Conservation (phyloP, 2,329 filamentous ascomycete genomes). For the Coniella vitis region DNA sequence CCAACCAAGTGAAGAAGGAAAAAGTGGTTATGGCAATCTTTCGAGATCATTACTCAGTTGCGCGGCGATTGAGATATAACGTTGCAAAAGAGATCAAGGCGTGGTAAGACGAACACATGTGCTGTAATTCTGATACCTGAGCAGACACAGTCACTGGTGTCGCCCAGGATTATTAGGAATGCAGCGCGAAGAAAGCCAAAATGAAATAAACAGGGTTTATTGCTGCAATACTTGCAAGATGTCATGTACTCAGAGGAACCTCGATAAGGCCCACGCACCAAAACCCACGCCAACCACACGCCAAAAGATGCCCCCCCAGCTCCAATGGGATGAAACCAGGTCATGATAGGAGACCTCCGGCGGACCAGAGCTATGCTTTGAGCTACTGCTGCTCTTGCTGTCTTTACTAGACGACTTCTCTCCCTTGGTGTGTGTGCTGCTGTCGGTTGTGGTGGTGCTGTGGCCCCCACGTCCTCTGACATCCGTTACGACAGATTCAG, state of each 20-base stretch:
- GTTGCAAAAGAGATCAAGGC: too few relatives aligned
- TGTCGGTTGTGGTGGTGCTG: background rate
- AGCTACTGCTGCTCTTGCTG: background rate
- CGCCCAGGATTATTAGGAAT: too few relatives aligned
- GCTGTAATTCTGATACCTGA: too few relatives aligned
- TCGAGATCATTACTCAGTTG: too few relatives aligned
- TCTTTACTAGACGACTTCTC: background rate
- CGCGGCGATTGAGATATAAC: too few relatives aligned
- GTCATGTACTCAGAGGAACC: background rate
- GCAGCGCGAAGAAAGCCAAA: too few relatives aligned
- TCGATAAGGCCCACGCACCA: slow-evolving; percentile 4
- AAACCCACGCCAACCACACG: background rate
- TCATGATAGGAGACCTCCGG: slow-evolving; percentile 1
- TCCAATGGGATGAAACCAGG: background rate
- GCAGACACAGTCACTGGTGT: too few relatives aligned
- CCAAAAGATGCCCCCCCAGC: slow-evolving; percentile 1
- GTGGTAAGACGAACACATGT: too few relatives aligned
- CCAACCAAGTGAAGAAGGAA: too few relatives aligned
- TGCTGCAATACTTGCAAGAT: too few relatives aligned
- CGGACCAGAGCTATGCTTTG: background rate
- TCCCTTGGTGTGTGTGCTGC: background rate
- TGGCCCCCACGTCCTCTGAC: background rate
- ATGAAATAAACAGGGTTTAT: too few relatives aligned
- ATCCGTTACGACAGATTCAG: background rate
- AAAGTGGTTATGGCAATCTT: too few relatives aligned